Evolutionary conservation across 2,329 filamentous ascomycete species (phyloP).

Genomic region (Fusarium sp.): DNA sequence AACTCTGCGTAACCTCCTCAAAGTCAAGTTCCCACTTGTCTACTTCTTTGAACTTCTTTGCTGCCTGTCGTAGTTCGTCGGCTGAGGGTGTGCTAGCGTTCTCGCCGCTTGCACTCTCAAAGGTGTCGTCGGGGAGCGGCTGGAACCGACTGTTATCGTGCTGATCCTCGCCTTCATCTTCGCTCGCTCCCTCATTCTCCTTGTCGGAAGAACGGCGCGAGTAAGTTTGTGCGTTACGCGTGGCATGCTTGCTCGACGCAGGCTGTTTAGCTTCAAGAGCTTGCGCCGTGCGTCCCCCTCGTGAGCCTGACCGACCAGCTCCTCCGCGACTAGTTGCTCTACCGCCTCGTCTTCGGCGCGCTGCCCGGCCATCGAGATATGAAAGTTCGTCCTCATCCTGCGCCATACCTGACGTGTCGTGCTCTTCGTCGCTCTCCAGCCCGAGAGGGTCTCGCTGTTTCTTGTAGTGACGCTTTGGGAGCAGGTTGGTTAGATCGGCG

Average conservation of each 20-base stretch:
- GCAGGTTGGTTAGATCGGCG: conserved; percentile 63
- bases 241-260: conserved; percentile 34
- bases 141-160: conserved; percentile 55
- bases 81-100: conserved; percentile 55
- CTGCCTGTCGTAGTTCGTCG: conserved; percentile 67
- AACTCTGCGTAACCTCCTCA: conserved; percentile 69
- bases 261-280: conserved; percentile 43
- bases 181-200: conserved; percentile 56
- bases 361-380: conserved; percentile 53
- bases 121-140: conserved; percentile 59
- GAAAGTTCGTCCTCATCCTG: conserved; percentile 68
- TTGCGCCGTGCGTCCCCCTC: conserved; percentile 41
- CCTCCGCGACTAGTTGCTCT: conserved; percentile 46
- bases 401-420: conserved; percentile 60
- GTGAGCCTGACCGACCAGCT: conserved; percentile 45
- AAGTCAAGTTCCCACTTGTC: conserved; percentile 76
- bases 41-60: conserved; percentile 74
- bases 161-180: conserved; percentile 49
- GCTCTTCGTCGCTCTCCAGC: conserved; percentile 59
- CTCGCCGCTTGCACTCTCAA: conserved; percentile 50
- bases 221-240: conserved; percentile 59
- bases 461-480: conserved; percentile 64
- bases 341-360: conserved; percentile 51
- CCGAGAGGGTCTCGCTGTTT: conserved; percentile 54
- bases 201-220: conserved; percentile 65